Percentiles rank a stretch among this genome's conserved stretches.
phyloP scores from a whole-genome alignment of 2,329 filamentous ascomycete species.

The Talaromyces funiculosus region DNA sequence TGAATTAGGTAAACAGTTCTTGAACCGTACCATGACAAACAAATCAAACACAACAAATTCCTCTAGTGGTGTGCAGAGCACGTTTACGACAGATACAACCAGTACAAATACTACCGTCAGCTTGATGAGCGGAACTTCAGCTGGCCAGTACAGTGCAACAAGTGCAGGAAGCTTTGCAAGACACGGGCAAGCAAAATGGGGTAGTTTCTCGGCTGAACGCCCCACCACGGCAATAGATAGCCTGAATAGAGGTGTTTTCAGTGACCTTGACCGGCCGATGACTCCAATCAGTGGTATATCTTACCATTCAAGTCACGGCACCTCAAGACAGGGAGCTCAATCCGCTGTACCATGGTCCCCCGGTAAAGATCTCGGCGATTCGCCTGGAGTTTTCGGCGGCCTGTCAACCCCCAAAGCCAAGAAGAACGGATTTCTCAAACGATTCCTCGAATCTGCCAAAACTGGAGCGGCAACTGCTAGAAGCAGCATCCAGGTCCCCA shows the following conservation, averaged over 20 bases:
- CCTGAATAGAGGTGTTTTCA: constrained; percentile 34
- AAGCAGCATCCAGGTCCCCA: constrained; percentile 69
- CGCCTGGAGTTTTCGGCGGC: constrained; percentile 67
- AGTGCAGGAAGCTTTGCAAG: constrained; percentile 90
- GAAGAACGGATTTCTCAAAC: constrained; percentile 89
- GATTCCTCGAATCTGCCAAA: constrained; percentile 89
- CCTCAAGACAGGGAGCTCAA: constrained; percentile 51
- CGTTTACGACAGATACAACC: constrained; percentile 57
- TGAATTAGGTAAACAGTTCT: constrained; percentile 63
- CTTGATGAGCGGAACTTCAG: constrained; percentile 89
- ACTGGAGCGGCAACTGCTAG: constrained; percentile 86
- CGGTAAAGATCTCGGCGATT: constrained; percentile 54
- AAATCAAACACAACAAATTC: constrained; percentile 80
- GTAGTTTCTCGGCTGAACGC: constrained; percentile 31
- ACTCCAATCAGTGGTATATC: constrained; percentile 68
- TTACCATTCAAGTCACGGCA: constrained; percentile 81
- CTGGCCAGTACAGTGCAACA: constrained; percentile 85
- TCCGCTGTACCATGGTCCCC: constrained; percentile 60
- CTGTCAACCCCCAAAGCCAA: constrained; percentile 69
- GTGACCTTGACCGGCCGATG: constrained; percentile 43
- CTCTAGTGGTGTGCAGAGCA: constrained; percentile 66
- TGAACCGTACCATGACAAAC: constrained; percentile 77
- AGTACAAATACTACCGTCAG: constrained; percentile 77
- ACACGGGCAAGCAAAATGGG: constrained; percentile 49
- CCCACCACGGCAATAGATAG: constrained; percentile 42